phyloP scores from a whole-genome alignment of 176 grass and related monocot species.

The Lolium rigidum region DNA sequence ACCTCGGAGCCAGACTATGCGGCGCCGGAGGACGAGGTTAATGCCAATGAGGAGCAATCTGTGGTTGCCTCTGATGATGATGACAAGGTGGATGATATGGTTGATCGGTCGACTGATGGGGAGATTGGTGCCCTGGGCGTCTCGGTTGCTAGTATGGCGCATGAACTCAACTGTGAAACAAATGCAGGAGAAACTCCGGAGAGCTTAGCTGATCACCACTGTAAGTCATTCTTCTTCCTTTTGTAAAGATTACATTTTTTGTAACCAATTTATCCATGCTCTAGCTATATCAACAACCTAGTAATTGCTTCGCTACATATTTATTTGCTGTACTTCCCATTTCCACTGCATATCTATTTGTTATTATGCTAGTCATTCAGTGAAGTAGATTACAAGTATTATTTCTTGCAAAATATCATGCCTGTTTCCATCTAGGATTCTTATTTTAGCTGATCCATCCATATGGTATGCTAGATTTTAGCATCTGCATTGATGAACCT shows the following conservation, averaged over 20 bases:
- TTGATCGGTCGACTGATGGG: slow-evolving; percentile 25
- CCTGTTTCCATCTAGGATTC: not conserved
- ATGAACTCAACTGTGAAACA: slow-evolving; percentile 26
- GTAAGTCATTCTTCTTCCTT: slow-evolving; percentile 38
- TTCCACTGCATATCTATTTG: not conserved
- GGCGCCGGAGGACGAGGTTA: slow-evolving; percentile 6
- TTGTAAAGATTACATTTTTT: not conserved
- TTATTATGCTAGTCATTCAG: slow-evolving; percentile 35
- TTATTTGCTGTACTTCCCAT: slow-evolving; percentile 5
- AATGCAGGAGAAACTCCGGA: not conserved
- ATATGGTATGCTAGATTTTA: slow-evolving; percentile 40
- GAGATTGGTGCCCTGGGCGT: not conserved
- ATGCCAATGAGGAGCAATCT: slow-evolving; percentile 46
- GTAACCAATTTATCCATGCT: not conserved
- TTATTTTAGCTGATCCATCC: slow-evolving; percentile 6
- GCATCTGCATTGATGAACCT: slow-evolving; percentile 33
- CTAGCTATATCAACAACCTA: not conserved
- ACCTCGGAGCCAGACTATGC: slow-evolving; percentile 2
- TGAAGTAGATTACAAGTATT: not conserved
- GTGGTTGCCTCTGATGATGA: slow-evolving; percentile 32
- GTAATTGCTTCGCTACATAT: slow-evolving; percentile 10
- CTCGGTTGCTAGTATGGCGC: slow-evolving; percentile 13
- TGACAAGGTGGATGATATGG: slow-evolving; percentile 35
- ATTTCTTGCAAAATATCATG: slow-evolving; percentile 5
- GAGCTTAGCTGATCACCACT: slow-evolving; percentile 40